These are phyloP conservation scores for Paramecium biaurelia DNA, from an alignment of 73 alveolate genomes.

Conservation along the genomic window DNA sequence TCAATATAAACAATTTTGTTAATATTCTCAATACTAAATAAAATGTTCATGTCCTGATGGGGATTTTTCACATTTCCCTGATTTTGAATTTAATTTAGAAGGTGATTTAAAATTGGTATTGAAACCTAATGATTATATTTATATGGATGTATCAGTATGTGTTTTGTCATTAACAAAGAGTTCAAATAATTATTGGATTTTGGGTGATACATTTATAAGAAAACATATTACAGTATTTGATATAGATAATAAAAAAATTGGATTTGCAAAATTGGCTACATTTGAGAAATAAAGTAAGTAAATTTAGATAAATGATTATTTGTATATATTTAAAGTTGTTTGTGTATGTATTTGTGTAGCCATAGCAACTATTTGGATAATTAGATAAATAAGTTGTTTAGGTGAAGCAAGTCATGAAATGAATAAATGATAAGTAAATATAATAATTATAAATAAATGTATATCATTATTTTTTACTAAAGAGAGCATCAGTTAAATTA, in stretches of 20 bases:
- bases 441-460: neutral
- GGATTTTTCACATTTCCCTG: neutral
- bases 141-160: slow-evolving; percentile 1
- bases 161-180: neutral
- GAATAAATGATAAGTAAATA: neutral
- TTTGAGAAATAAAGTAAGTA: neutral
- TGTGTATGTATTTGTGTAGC: neutral
- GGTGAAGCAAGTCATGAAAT: neutral
- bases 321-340: neutral
- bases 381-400: neutral
- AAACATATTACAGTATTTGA: neutral
- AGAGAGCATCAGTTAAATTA: neutral
- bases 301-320: slow-evolving; percentile 13
- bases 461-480: neutral
- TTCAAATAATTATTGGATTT: neutral
- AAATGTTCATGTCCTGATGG: slow-evolving; percentile 43
- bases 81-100: neutral
- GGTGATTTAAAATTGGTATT: neutral
- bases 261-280: neutral
- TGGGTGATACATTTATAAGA: slow-evolving; percentile 23
- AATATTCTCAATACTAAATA: neutral
- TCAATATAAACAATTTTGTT: neutral
- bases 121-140: neutral
- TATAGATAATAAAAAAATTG: neutral
- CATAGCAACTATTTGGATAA: neutral